These are phyloP conservation scores for Salvia hispanica DNA, from an alignment of 257 asterid species.

Conservation along the genomic window DNA sequence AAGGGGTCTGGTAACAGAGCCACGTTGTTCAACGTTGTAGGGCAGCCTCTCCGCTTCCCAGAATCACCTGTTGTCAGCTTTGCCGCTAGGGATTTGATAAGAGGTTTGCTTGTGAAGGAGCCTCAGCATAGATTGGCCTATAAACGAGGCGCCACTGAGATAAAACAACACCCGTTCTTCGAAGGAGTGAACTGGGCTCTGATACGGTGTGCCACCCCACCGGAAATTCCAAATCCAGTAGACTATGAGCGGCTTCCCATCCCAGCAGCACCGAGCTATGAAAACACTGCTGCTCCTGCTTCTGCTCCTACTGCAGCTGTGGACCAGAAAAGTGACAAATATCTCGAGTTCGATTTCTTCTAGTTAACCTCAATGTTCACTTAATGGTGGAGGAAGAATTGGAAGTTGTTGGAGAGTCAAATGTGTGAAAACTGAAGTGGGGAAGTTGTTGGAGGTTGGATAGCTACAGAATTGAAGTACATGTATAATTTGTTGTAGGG, in stretches of 20 bases:
- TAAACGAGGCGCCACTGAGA: conserved; percentile 64
- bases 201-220: conserved; percentile 68
- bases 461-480: conserved; percentile 8
- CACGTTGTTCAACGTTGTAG: conserved; percentile 60
- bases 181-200: conserved; percentile 71
- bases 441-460: conserved; percentile 7
- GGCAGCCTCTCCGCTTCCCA: conserved; percentile 62
- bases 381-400: too few relatives aligned
- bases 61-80: conserved; percentile 62
- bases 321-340: conserved; percentile 48
- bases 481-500: conserved; percentile 27
- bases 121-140: conserved; percentile 65
- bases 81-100: conserved; percentile 59
- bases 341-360: conserved; percentile 63
- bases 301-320: neutral
- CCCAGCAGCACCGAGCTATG: conserved; percentile 28
- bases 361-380: conserved; percentile 16
- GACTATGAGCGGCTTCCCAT: conserved; percentile 46
- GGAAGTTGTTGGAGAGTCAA: too few relatives aligned
- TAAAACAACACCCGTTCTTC: conserved; percentile 64
- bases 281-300: conserved; percentile 26
- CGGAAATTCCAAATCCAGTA: conserved; percentile 53
- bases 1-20: conserved; percentile 65
- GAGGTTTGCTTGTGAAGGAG: conserved; percentile 62
- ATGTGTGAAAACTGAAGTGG: neutral